Conservation (phyloP, 306 rosid genomes). For the Cicer judaicum region DNA sequence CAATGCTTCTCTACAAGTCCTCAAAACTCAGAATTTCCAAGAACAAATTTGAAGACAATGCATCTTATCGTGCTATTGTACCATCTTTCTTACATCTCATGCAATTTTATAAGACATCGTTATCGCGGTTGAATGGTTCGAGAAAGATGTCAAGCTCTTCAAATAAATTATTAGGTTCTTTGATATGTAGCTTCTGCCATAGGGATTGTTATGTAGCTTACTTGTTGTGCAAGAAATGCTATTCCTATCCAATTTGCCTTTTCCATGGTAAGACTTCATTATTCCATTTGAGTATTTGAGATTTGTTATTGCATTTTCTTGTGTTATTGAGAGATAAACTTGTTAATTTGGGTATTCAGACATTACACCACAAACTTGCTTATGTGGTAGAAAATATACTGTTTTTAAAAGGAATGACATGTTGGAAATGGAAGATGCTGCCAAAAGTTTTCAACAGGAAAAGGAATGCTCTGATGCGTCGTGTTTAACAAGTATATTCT, state of each 20-base stretch:
- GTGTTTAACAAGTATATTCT: conserved; percentile 18
- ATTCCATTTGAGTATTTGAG: neutral
- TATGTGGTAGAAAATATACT: conserved; percentile 41
- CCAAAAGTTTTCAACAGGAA: conserved; percentile 41
- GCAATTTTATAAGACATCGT: conserved; percentile 37
- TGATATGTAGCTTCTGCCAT: conserved; percentile 42
- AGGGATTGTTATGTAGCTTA: conserved; percentile 55
- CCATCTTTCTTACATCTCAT: conserved; percentile 46
- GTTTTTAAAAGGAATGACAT: conserved; percentile 44
- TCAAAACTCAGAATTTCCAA: conserved; percentile 17
- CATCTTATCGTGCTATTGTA: conserved; percentile 31
- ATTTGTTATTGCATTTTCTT: conserved; percentile 1
- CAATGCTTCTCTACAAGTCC: conserved; percentile 46
- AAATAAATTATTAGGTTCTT: conserved; percentile 27
- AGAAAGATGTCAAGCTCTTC: conserved; percentile 23
- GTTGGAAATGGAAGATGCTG: conserved; percentile 45
- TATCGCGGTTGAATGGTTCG: conserved; percentile 6
- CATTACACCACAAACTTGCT: conserved; percentile 37
- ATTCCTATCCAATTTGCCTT: conserved; percentile 49
- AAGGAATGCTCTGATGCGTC: conserved; percentile 8
- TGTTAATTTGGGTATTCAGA: conserved; percentile 35
- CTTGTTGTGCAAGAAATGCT: conserved; percentile 44
- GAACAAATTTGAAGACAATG: conserved; percentile 12
- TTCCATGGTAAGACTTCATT: conserved; percentile 49
- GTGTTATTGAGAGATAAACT: neutral